Percentiles rank a stretch among this genome's conserved stretches.
phyloP scores from a whole-genome alignment of 768 basidiomycete genomes.

The Amanita brunnescens region DNA sequence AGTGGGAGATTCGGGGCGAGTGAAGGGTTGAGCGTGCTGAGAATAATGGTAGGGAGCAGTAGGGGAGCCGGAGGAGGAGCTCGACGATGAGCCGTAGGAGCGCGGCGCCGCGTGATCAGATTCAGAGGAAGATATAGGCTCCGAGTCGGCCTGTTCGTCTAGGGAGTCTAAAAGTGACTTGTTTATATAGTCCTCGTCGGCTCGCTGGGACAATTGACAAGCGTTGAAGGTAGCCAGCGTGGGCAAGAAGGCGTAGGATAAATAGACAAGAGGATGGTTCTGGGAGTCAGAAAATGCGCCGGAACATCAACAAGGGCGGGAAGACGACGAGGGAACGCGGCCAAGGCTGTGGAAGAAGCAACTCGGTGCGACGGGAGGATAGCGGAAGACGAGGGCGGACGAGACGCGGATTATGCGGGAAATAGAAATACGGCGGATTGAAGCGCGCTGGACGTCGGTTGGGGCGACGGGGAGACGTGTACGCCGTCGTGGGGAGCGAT shows the following conservation, averaged over 20 bases:
- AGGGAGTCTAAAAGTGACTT: slow-evolving; percentile 76
- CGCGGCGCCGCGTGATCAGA: slow-evolving; percentile 38
- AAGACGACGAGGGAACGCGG: slow-evolving; percentile 10
- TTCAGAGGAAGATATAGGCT: slow-evolving; percentile 50
- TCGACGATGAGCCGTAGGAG: slow-evolving; percentile 41
- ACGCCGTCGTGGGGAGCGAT: slow-evolving; percentile 23
- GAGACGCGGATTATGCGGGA: slow-evolving; percentile 11
- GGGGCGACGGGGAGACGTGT: slow-evolving; percentile 20
- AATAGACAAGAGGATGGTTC: slow-evolving; percentile 10
- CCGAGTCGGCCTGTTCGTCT: slow-evolving; percentile 77
- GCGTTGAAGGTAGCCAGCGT: slow-evolving; percentile 43
- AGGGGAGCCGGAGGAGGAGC: slow-evolving; percentile 49
- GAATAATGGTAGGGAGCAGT: slow-evolving; percentile 45
- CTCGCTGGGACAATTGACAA: slow-evolving; percentile 28
- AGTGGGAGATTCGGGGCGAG: slow-evolving; percentile 42
- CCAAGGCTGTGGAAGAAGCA: slow-evolving; percentile 1
- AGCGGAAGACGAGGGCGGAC: slow-evolving; percentile 12
- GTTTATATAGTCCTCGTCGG: slow-evolving; percentile 81
- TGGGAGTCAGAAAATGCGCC: slow-evolving; percentile 12
- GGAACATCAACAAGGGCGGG: slow-evolving; percentile 24
- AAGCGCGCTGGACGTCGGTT: slow-evolving; percentile 16
- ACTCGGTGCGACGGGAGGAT: slow-evolving; percentile 9
- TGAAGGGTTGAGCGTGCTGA: slow-evolving; percentile 31
- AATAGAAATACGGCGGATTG: slow-evolving; percentile 8
- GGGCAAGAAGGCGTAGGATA: slow-evolving; percentile 24